phyloP scores from a whole-genome alignment of 371 early-diverging fungal species.

The Zopfochytrium polystomum region DNA sequence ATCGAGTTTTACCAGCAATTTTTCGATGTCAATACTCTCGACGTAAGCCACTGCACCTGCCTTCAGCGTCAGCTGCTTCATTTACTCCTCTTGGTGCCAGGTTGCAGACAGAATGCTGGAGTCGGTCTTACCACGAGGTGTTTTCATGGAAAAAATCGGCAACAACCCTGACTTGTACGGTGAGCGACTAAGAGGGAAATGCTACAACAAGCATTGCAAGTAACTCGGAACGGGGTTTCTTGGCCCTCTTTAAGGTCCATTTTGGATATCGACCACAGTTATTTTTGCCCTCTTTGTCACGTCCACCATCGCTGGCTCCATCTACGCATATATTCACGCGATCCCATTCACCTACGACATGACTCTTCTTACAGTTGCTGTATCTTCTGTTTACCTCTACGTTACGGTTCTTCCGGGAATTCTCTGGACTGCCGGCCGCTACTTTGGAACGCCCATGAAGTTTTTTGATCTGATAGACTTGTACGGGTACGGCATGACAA shows the following conservation, averaged over 20 bases:
- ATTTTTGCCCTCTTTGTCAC: constrained; percentile 90
- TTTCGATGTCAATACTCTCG: constrained; percentile 87
- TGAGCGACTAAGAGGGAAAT: too few species aligned
- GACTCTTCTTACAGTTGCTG: constrained; percentile 73
- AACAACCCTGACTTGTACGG: constrained; percentile 75
- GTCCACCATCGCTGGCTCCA: constrained; percentile 78
- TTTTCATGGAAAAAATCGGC: constrained; percentile 52
- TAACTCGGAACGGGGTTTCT: too few species aligned
- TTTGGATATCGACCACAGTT: constrained; percentile 94
- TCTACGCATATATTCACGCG: constrained; percentile 71
- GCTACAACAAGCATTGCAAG: too few species aligned
- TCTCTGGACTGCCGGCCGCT: constrained; percentile 79
- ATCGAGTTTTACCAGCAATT: constrained; percentile 83
- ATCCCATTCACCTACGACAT: constrained; percentile 68
- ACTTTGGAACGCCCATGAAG: constrained; percentile 68
- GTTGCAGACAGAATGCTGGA: constrained; percentile 53
- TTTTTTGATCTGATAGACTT: constrained; percentile 79
- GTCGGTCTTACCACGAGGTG: constrained; percentile 48
- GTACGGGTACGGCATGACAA: constrained; percentile 86
- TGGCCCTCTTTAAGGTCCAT: constrained; percentile 61
- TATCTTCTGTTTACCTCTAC: constrained; percentile 77
- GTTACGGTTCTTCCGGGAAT: constrained; percentile 64
- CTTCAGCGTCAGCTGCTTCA: too few species aligned
- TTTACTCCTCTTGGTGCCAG: too few species aligned
- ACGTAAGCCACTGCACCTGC: too few species aligned